A percentile compares a stretch with the other conserved stretches of the same genome.
Conservation (phyloP, 352 stramenopile species). For the Phytopythium ostracodes region DNA sequence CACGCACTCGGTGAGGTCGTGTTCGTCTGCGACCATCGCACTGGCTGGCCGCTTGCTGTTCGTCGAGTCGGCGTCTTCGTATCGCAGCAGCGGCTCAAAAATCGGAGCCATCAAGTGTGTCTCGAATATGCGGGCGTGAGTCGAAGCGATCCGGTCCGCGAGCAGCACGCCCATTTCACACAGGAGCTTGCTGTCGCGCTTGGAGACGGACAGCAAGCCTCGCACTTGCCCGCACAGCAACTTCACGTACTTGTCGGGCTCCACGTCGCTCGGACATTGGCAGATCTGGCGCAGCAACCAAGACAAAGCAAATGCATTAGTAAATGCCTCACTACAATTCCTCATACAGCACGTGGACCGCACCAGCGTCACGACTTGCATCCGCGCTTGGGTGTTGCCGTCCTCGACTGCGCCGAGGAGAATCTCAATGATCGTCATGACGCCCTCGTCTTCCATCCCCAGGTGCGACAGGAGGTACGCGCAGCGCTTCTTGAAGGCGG, state of each 20-base stretch:
- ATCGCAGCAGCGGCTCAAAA: constrained; percentile 62
- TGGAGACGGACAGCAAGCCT: constrained; percentile 41
- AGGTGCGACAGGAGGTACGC: constrained; percentile 52
- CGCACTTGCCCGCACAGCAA: constrained; percentile 53
- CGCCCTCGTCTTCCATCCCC: constrained; percentile 65
- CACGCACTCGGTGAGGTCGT: constrained; percentile 45
- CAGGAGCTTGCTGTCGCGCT: constrained; percentile 63
- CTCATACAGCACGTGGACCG: neutral
- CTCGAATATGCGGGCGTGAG: constrained; percentile 43
- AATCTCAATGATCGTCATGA: constrained; percentile 82
- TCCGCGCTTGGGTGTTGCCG: constrained; percentile 79
- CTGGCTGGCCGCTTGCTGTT: constrained; percentile 2
- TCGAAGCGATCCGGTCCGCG: constrained; percentile 45
- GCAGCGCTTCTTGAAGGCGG: constrained; percentile 60
- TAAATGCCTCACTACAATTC: neutral
- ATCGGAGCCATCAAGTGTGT: constrained; percentile 43
- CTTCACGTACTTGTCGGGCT: constrained; percentile 35
- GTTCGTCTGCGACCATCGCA: constrained; percentile 28
- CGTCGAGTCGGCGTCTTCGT: constrained; percentile 29
- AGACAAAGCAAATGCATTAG: neutral
- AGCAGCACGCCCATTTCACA: constrained; percentile 68
- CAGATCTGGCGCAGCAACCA: constrained; percentile 34
- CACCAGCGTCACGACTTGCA: constrained; percentile 75
- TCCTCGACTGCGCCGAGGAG: constrained; percentile 70
- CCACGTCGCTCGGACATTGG: constrained; percentile 47